phyloP scores from a whole-genome alignment of 108 stramenopile species.

The Cyclotella baltica region DNA sequence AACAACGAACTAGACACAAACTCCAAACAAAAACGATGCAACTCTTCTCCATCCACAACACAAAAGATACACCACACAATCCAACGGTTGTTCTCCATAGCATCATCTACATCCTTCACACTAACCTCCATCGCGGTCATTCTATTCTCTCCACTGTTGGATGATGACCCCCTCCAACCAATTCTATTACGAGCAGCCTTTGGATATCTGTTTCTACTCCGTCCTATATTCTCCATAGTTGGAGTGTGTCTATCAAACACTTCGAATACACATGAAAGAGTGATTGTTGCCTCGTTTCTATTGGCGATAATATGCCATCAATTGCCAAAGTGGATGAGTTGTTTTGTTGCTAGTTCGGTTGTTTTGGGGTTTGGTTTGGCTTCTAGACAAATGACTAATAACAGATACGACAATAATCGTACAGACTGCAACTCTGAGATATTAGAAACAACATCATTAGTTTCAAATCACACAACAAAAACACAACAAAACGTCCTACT shows the following conservation, averaged over 20 bases:
- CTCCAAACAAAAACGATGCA: background rate
- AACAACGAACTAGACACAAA: slow-evolving; percentile 2
- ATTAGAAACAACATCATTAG: background rate
- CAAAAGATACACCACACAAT: background rate
- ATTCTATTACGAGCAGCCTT: background rate
- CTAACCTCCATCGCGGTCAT: slow-evolving; percentile 3
- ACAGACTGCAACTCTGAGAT: no score
- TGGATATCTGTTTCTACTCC: slow-evolving; percentile 39
- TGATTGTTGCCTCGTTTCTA: slow-evolving; percentile 40
- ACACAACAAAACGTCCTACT: slow-evolving; percentile 8
- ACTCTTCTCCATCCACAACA: background rate
- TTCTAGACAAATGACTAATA: slow-evolving; percentile 27
- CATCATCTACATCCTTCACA: slow-evolving; percentile 2
- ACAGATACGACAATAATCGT: background rate
- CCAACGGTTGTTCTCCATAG: background rate
- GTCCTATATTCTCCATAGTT: slow-evolving; percentile 32
- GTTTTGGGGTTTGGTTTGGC: slow-evolving; percentile 47
- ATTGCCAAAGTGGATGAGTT: slow-evolving; percentile 44
- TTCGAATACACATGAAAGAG: slow-evolving; percentile 15
- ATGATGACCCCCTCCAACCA: background rate
- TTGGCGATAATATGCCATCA: slow-evolving; percentile 46
- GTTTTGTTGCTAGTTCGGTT: slow-evolving; percentile 32
- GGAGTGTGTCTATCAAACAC: slow-evolving; percentile 4
- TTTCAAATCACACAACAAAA: background rate
- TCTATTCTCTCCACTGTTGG: background rate